phyloP scores from a whole-genome alignment of 345 rosid species.

The Eucalyptus coolabah region DNA sequence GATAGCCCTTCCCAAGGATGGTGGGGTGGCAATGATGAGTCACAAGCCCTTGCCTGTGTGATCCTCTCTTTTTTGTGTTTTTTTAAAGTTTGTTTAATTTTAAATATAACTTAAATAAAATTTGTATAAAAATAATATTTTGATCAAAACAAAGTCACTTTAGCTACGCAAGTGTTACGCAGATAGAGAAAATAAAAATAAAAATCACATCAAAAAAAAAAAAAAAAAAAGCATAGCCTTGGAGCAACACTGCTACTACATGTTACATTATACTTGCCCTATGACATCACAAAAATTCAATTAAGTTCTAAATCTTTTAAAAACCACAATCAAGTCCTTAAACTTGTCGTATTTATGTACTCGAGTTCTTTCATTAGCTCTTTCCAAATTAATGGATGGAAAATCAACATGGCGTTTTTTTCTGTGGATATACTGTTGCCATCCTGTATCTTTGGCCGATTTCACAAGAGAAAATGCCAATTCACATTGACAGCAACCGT shows the following conservation, averaged over 20 bases:
- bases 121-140: too few species aligned
- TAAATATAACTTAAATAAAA: too few species aligned
- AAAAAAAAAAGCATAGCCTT: too few species aligned
- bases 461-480: neutral
- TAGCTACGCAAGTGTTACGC: fast-evolving
- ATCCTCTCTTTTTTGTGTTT: neutral
- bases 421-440: neutral
- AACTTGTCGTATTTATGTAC: neutral
- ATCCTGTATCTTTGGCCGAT: neutral
- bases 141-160: too few species aligned
- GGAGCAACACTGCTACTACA: too few species aligned
- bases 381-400: neutral
- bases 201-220: neutral
- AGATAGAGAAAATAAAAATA: too few species aligned
- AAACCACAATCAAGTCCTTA: neutral
- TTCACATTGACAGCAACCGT: neutral
- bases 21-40: neutral
- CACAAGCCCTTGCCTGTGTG: neutral
- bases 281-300: neutral
- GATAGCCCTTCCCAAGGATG: neutral
- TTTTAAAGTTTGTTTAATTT: neutral
- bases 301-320: neutral
- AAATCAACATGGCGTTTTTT: too few species aligned
- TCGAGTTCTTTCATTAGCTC: neutral
- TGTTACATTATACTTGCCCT: too few species aligned